These are phyloP conservation scores for Trametes polyzona DNA, from an alignment of 1,284 basidiomycete genomes.

Conservation along the genomic window DNA sequence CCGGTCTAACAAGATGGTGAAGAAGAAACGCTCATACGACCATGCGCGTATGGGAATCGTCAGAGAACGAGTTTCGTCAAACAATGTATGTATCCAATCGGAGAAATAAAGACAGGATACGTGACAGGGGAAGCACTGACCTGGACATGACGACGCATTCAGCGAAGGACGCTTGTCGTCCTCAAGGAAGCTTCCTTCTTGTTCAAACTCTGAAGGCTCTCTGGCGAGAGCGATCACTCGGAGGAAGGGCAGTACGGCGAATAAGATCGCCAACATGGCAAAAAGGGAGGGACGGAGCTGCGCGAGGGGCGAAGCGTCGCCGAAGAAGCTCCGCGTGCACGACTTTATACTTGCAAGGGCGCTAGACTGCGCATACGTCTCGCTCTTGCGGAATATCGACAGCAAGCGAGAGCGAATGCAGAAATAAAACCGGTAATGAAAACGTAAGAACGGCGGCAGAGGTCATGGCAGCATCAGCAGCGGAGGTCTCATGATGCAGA, in stretches of 20 bases:
- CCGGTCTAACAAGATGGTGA: too few relatives aligned
- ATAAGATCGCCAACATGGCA: slow-evolving; percentile 15
- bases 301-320: slow-evolving; percentile 17
- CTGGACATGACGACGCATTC: slow-evolving; percentile 27
- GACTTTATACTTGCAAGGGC: slow-evolving; percentile 18
- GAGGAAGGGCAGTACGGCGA: slow-evolving; percentile 14
- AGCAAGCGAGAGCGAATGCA: not conserved
- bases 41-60: not conserved
- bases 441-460: slow-evolving; percentile 3
- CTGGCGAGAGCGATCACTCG: slow-evolving; percentile 12
- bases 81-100: slow-evolving; percentile 6
- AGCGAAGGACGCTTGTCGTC: slow-evolving; percentile 11
- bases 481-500: slow-evolving; percentile 3
- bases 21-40: not conserved
- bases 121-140: slow-evolving; percentile 13
- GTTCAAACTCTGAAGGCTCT: slow-evolving; percentile 13
- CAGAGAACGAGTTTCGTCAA: not conserved
- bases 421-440: not conserved
- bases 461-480: not conserved
- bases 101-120: slow-evolving; percentile 1
- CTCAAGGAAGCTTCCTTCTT: slow-evolving; percentile 6
- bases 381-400: not conserved
- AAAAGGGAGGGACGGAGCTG: not conserved
- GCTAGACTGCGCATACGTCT: not conserved
- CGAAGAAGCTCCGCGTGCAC: slow-evolving; percentile 17